Evolutionary conservation across 306 rosid genomes (phyloP).

Genomic region (Cucumis cinereus): DNA sequence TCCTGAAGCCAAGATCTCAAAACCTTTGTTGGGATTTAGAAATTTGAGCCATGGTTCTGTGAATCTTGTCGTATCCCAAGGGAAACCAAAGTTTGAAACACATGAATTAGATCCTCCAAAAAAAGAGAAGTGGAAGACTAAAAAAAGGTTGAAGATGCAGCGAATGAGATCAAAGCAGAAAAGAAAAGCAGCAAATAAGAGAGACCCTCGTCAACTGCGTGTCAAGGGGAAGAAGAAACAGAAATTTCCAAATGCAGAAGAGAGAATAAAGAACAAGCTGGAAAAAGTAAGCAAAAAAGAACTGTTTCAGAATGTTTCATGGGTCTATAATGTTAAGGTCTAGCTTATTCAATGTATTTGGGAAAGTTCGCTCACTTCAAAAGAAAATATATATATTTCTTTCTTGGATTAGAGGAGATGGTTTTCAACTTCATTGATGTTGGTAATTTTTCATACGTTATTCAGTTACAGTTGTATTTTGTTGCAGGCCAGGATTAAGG

Average conservation of each 20-base stretch:
- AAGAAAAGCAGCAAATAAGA: slow-evolving; percentile 73
- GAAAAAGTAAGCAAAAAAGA: slow-evolving; percentile 37
- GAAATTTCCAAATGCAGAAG: slow-evolving; percentile 52
- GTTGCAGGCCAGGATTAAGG: slow-evolving; percentile 74
- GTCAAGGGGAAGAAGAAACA: slow-evolving; percentile 60
- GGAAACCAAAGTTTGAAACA: slow-evolving; percentile 70
- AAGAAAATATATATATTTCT: not conserved
- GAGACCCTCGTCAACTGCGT: slow-evolving; percentile 67
- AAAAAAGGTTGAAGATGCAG: slow-evolving; percentile 71
- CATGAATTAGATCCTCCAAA: slow-evolving; percentile 54
- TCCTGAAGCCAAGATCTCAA: slow-evolving; percentile 8
- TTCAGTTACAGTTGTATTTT: not conserved
- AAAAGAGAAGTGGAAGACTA: slow-evolving; percentile 65
- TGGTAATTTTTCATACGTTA: not conserved
- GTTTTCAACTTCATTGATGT: not conserved
- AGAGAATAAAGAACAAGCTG: slow-evolving; percentile 69
- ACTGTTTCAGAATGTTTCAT: not conserved
- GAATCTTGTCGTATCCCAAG: slow-evolving; percentile 61
- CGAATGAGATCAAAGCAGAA: slow-evolving; percentile 62
- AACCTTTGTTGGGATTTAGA: slow-evolving; percentile 33
- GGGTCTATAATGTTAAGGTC: not conserved
- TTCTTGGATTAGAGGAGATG: too few relatives aligned
- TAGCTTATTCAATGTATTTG: not conserved
- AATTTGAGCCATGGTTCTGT: slow-evolving; percentile 60
- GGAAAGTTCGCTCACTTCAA: not conserved